phyloP scores from a whole-genome alignment of 2,329 filamentous ascomycete species.

The Colletotrichum sp. region DNA sequence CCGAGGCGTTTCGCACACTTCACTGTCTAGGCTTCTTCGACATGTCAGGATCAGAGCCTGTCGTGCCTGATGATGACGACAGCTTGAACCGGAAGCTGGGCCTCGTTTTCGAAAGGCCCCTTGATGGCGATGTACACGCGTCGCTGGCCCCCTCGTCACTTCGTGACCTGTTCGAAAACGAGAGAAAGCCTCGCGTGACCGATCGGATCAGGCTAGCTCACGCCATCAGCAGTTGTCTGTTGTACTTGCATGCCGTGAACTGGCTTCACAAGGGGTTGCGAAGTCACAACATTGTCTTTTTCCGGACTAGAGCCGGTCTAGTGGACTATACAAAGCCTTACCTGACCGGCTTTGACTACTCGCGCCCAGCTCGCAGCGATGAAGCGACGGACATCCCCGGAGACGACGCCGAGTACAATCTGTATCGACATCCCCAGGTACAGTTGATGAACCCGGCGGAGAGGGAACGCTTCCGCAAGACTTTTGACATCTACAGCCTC shows the following conservation, averaged over 20 bases:
- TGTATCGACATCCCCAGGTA: conserved; percentile 55
- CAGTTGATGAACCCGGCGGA: conserved; percentile 39
- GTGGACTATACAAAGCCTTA: conserved; percentile 47
- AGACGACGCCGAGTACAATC: conserved; percentile 47
- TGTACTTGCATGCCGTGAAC: conserved; percentile 60
- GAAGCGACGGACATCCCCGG: conserved; percentile 56
- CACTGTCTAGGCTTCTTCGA: conserved; percentile 58
- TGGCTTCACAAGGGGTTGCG: conserved; percentile 65
- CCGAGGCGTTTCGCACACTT: conserved; percentile 53
- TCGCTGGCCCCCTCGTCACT: conserved; percentile 50
- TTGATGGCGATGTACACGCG: conserved; percentile 37
- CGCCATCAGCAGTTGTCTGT: conserved; percentile 55
- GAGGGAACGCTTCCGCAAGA: conserved; percentile 48
- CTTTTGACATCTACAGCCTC: conserved; percentile 58
- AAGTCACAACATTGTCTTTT: conserved; percentile 59
- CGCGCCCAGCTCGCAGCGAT: conserved; percentile 52
- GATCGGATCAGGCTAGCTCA: conserved; percentile 56
- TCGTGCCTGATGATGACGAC: conserved; percentile 45
- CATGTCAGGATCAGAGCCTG: conserved; percentile 30
- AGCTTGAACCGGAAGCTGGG: conserved; percentile 51
- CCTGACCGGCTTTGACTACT: conserved; percentile 61
- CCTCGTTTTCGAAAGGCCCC: conserved; percentile 58
- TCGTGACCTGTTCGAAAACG: conserved; percentile 46
- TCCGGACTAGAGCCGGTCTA: conserved; percentile 34
- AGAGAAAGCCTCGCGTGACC: conserved; percentile 53